A percentile compares a stretch with the other conserved stretches of the same genome.
Conservation (phyloP, 805 yeast genomes). For the Saccharomycopsis schoenii region DNA sequence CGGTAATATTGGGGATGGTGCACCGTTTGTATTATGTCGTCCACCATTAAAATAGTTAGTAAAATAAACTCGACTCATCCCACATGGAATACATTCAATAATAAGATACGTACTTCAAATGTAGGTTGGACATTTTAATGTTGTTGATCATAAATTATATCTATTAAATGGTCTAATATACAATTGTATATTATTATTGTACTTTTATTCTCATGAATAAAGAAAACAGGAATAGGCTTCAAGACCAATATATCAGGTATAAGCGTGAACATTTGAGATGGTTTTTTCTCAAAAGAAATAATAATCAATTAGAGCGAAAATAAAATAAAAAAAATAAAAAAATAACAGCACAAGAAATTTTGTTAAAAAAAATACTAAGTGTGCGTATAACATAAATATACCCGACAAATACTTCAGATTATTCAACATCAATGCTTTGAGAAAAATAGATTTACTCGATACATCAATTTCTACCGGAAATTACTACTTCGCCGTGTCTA, state of each 20-base stretch:
- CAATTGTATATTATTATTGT: background rate
- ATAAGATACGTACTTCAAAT: background rate
- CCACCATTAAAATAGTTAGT: background rate
- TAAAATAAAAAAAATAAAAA: background rate
- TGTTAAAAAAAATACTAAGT: background rate
- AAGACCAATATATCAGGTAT: background rate
- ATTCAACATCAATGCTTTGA: too few species aligned
- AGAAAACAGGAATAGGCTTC: background rate
- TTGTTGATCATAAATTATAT: background rate
- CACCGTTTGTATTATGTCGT: background rate
- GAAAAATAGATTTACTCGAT: too few species aligned
- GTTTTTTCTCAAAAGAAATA: background rate
- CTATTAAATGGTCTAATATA: background rate
- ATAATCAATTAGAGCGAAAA: background rate
- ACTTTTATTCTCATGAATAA: background rate
- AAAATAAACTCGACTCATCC: background rate
- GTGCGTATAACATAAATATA: background rate
- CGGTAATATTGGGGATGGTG: constrained; percentile 12
- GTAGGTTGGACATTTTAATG: background rate
- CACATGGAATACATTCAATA: background rate
- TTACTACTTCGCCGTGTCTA: too few species aligned
- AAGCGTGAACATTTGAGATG: background rate
- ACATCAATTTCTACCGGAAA: too few species aligned
- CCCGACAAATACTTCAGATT: too few species aligned
- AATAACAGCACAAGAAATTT: background rate